Percentiles rank a stretch among this genome's conserved stretches.
These are phyloP conservation scores for Sporisorium exsertum DNA, from an alignment of 1,284 basidiomycete genomes.

Conservation along the genomic window DNA sequence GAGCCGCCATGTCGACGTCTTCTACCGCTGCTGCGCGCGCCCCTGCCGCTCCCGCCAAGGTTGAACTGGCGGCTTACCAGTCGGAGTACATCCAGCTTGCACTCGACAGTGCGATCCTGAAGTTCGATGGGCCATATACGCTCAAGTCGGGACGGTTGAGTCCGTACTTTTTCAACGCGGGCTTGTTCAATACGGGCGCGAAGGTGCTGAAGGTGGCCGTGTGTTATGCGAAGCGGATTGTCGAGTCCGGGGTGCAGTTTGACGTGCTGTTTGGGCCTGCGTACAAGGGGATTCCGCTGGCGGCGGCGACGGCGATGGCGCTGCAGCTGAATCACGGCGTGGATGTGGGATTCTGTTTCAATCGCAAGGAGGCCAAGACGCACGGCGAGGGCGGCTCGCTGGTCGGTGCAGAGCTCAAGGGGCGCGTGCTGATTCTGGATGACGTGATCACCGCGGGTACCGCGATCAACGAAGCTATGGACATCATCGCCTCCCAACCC, in stretches of 20 bases:
- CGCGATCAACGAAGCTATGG: constrained; percentile 67
- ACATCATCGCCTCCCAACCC: constrained; percentile 55
- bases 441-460: constrained; percentile 94
- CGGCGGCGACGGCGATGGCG: constrained; percentile 84
- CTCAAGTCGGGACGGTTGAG: constrained; percentile 89
- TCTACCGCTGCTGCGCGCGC: constrained; percentile 12
- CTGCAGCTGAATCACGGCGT: constrained; percentile 77
- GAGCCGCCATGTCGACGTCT: constrained; percentile 25
- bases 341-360: constrained; percentile 86
- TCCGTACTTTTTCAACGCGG: constrained; percentile 97
- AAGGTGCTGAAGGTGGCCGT: constrained; percentile 82
- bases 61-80: constrained; percentile 60
- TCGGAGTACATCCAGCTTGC: constrained; percentile 64
- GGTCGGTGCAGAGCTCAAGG: constrained; percentile 85
- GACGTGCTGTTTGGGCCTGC: constrained; percentile 96
- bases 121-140: constrained; percentile 67
- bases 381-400: constrained; percentile 96
- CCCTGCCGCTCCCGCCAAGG: constrained; percentile 23
- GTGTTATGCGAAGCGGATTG: constrained; percentile 86
- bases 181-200: constrained; percentile 82
- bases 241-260: constrained; percentile 74
- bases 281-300: constrained; percentile 97
- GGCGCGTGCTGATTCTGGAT: constrained; percentile 83
- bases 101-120: constrained; percentile 60
- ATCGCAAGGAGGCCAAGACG: constrained; percentile 94